Evolutionary conservation across 2,329 filamentous ascomycete genomes (phyloP).

Genomic region (Pseudocercospora cruenta): DNA sequence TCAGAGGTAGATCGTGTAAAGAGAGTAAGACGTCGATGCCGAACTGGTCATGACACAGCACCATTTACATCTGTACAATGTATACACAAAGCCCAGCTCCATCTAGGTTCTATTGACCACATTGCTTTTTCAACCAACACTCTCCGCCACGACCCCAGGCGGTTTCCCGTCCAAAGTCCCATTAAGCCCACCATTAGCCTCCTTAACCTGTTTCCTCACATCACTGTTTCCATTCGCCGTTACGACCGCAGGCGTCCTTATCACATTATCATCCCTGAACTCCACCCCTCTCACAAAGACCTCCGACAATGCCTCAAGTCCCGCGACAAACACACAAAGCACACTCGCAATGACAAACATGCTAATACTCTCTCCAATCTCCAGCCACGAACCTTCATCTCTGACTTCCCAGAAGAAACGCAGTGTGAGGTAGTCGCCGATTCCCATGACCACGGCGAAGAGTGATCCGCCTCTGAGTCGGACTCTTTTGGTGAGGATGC

Average conservation of each 20-base stretch:
- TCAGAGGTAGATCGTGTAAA: constrained; percentile 2
- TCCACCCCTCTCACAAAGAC: constrained; percentile 80
- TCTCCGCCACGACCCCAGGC: neutral
- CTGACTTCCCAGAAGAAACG: constrained; percentile 98
- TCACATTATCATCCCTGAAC: constrained; percentile 52
- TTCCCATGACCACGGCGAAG: constrained; percentile 92
- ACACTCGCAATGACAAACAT: constrained; percentile 93
- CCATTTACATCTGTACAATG: too few relatives aligned
- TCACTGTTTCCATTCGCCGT: neutral
- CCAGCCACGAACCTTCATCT: constrained; percentile 95
- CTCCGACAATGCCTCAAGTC: constrained; percentile 82
- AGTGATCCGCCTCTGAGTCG: constrained; percentile 84
- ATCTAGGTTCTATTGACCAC: too few relatives aligned
- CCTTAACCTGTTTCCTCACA: constrained; percentile 1
- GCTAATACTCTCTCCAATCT: constrained; percentile 95
- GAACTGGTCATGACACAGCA: too few relatives aligned
- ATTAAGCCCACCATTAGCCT: constrained; percentile 2
- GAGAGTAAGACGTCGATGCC: too few relatives aligned
- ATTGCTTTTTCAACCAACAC: neutral
- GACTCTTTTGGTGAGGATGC: constrained; percentile 82
- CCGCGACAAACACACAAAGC: constrained; percentile 87
- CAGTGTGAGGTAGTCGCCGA: constrained; percentile 87
- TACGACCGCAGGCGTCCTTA: neutral
- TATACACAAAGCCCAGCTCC: too few relatives aligned
- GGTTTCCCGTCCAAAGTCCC: constrained; percentile 14